phyloP scores from a whole-genome alignment of 2,329 filamentous ascomycete genomes.

The Phialophora macrospora region DNA sequence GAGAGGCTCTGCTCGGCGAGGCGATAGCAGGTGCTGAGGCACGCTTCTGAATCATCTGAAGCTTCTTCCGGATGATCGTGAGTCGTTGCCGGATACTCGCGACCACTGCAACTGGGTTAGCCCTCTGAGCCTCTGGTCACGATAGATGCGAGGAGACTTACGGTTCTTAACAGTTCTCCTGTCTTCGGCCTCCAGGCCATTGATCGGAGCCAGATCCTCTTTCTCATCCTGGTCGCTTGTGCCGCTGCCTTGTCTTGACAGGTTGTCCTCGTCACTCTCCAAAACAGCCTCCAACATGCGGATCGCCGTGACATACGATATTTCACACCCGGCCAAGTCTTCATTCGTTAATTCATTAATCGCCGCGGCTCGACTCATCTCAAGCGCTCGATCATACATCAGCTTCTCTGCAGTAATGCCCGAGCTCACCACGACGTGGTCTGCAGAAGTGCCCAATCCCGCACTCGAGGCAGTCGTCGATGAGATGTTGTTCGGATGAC shows the following conservation, averaged over 20 bases:
- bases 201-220: conserved; percentile 47
- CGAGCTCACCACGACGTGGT: conserved; percentile 81
- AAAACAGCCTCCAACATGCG: conserved; percentile 93
- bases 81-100: conserved; percentile 56
- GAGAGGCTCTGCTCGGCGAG: conserved; percentile 35
- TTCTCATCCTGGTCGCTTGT: conserved; percentile 41
- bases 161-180: conserved; percentile 56
- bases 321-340: conserved; percentile 83
- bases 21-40: conserved; percentile 47
- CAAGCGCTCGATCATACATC: conserved; percentile 95
- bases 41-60: conserved; percentile 54
- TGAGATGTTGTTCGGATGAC: conserved; percentile 79
- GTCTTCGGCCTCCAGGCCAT: conserved; percentile 54
- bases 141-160: conserved; percentile 45
- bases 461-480: conserved; percentile 62
- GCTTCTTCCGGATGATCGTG: conserved; percentile 55
- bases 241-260: conserved; percentile 40
- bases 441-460: conserved; percentile 67
- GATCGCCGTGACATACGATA: conserved; percentile 91
- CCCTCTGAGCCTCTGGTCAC: neutral
- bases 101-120: conserved; percentile 49
- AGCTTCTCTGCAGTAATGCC: conserved; percentile 94
- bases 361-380: conserved; percentile 93
- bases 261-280: conserved; percentile 71
- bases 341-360: conserved; percentile 95